Evolutionary conservation across 1,284 basidiomycete species (phyloP).

Genomic region (Austroboletus novae-zelandiae): DNA sequence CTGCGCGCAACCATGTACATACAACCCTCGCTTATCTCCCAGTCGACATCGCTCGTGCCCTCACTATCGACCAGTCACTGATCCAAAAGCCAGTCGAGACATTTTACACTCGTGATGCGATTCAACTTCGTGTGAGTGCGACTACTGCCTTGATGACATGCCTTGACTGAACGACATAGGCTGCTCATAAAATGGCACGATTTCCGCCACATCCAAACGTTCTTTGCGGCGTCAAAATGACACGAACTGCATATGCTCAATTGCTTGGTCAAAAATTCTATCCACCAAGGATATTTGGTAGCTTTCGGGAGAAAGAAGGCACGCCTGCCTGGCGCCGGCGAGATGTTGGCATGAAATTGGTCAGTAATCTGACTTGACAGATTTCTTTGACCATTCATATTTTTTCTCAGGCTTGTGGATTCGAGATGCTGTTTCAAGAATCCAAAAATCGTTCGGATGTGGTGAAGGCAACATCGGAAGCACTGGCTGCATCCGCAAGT

Average conservation of each 20-base stretch:
- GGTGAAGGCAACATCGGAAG: constrained; percentile 37
- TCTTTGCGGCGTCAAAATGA: constrained; percentile 69
- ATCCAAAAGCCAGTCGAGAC: constrained; percentile 85
- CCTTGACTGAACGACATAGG: constrained; percentile 40
- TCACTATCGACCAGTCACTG: constrained; percentile 64
- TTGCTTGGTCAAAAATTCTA: constrained; percentile 88
- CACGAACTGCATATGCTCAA: constrained; percentile 90
- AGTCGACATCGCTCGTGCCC: constrained; percentile 69
- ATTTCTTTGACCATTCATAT: not conserved
- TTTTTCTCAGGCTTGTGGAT: constrained; percentile 73
- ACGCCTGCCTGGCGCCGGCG: constrained; percentile 69
- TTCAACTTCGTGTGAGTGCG: constrained; percentile 75
- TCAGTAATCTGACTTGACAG: constrained; percentile 23
- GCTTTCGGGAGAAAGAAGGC: constrained; percentile 63
- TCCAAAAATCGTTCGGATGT: constrained; percentile 52
- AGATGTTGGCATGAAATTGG: constrained; percentile 90
- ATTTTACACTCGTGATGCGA: constrained; percentile 90
- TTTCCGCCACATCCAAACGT: constrained; percentile 75
- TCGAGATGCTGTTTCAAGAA: constrained; percentile 92
- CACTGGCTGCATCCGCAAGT: constrained; percentile 48
- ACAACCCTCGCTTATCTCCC: constrained; percentile 80
- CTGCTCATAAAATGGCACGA: constrained; percentile 82
- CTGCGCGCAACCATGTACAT: constrained; percentile 74
- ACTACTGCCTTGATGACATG: not conserved
- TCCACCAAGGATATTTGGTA: constrained; percentile 87